Evolutionary conservation across 2,329 filamentous ascomycete species (phyloP), one percentile per base, ranked within the genome.

Genomic region (Anthostomella pinea): DNA sequence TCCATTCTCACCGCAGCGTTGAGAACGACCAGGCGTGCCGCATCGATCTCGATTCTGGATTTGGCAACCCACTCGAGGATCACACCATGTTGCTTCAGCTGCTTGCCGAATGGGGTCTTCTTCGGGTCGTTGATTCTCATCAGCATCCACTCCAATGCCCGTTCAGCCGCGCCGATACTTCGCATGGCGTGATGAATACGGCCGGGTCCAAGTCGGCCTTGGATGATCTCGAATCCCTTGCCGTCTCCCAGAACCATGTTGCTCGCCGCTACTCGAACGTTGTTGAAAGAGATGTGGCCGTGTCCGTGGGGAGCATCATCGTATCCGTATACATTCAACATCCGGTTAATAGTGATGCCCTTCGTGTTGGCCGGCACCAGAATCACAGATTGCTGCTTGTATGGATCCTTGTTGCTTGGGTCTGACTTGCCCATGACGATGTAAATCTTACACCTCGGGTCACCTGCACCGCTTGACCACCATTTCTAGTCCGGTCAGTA

Each of bases 151-250:
- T 97, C 91, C 16, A 98, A 78, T 1, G 90, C 93, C 49, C 83
- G 80, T 67, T 98, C 93, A 13, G 93, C 83, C 34, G 88, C 85
- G 35, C 93, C 93, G 59, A 98, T 93, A 43, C 81, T 83, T 48
- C 93, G 83, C 93, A 98, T 98, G 42, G 89, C 88, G 69, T 98
- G 93, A 70, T 98, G 93, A 60, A 98, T 97, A 40, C 93, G 86
- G 21, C 93, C 93, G 2, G 93, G 93, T 1, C 93, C 93, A 16
- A 98, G 83, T 52, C 93, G 87, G 39, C 93, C 93, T 64, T 98
- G 93, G 59, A 98, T 96, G 59, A 98, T 95, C 66, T 98, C 93
- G 63, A 98, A 98, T 14, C 93, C 93, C 46, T 87, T 82, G 48
- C 93, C 93, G 63, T 93, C 87, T 43, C 93, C 91, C 3, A 98